Evolutionary conservation across 129 eudicot species (phyloP), one percentile per base, ranked within the genome.

Genomic region (Pittosporum tobira): DNA sequence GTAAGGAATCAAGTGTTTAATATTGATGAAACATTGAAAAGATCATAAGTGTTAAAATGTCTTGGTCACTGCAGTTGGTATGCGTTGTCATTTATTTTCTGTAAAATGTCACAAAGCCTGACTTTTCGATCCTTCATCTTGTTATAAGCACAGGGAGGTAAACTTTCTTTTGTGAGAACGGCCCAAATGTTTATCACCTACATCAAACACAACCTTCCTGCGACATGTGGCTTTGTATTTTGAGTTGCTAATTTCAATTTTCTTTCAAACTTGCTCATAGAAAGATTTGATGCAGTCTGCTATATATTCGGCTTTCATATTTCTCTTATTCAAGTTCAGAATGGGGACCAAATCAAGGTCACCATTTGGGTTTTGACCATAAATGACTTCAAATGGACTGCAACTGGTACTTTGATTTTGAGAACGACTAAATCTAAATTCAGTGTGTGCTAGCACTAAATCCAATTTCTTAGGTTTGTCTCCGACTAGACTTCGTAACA

Each of bases 51-150:
- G 5, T 52, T 25, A 1, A 52, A 11, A 20, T 52, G 59, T 6
- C 19, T 52, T 51, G 57, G 57, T 6, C 23, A 19, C 34, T 52
- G 59, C 38, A 52, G 34, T 27, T 52, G 59, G 20, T 52, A 52
- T 14, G 59, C 57, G 27, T 52, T 52, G 5, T 23, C 38, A 15
- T 52, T 27, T 0, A 52, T 26, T 14, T 5, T 52, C 37, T 52
- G 9, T 19, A 52, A 6, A 52, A 52, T 0, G 14, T 23, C 15
- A 21, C 59, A 52, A 52, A 38, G 59, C 15, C 59, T 19, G 7
- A 27, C 20, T 20, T 52, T 27, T 2, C 37, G 59, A 52, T 52
- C 34, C 9, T 52, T 37, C 34, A 52, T 25, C 59, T 52, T 52
- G 7, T 4, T 10, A 21, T 27, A 25, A 3, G 27, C 59, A 3